phyloP scores from a whole-genome alignment of 2,329 filamentous ascomycete species.

The Aspergillus fijiensis region DNA sequence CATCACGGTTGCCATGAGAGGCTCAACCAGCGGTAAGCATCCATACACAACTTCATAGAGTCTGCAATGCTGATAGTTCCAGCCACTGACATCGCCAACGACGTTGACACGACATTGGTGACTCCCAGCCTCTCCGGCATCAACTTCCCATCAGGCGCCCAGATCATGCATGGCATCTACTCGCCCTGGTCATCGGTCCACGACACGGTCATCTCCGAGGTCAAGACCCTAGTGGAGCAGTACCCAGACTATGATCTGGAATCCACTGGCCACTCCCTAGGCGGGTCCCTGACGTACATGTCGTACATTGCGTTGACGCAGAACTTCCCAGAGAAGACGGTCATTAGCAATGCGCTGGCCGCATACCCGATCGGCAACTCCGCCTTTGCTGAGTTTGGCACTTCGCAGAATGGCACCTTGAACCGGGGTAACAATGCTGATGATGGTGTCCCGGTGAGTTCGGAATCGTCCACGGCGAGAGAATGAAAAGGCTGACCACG shows the following conservation, averaged over 20 bases:
- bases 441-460: conserved; percentile 31
- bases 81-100: conserved; percentile 27
- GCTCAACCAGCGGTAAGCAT: conserved; percentile 21
- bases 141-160: conserved; percentile 26
- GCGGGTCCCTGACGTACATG: conserved; percentile 33
- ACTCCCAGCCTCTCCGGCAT: conserved; percentile 29
- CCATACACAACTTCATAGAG: no score
- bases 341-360: conserved; percentile 34
- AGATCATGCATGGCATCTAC: conserved; percentile 30
- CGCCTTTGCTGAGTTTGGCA: conserved; percentile 27
- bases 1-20: conserved; percentile 32
- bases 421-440: conserved; percentile 28
- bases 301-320: conserved; percentile 33
- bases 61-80: background rate
- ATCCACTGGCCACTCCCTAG: conserved; percentile 33
- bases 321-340: conserved; percentile 30
- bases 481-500: background rate
- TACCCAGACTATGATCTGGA: conserved; percentile 32
- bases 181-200: conserved; percentile 31
- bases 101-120: conserved; percentile 26
- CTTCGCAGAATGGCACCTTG: conserved; percentile 24
- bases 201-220: conserved; percentile 29
- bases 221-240: conserved; percentile 24
- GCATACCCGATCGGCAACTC: conserved; percentile 34
- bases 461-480: background rate